phyloP scores from a whole-genome alignment of 331 rosid genomes.

The Spiraea crenata region DNA sequence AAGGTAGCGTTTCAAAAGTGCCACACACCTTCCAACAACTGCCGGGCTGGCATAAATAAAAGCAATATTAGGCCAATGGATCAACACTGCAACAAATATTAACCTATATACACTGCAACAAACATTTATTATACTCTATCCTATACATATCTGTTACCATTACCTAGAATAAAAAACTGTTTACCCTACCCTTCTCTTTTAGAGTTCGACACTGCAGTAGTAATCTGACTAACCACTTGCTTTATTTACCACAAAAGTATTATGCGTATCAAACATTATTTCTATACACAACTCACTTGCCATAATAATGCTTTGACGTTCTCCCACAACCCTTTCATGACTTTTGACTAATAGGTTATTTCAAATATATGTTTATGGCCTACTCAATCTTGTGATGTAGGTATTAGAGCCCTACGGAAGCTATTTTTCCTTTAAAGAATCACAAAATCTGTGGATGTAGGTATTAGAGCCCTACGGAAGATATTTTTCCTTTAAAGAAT shows the following conservation, averaged over 20 bases:
- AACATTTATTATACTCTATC: slow-evolving; percentile 1
- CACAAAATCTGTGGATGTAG: not conserved
- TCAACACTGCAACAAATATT: slow-evolving; percentile 14
- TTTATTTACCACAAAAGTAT: not conserved
- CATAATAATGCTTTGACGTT: not conserved
- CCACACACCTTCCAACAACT: slow-evolving; percentile 93
- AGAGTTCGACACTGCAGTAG: not conserved
- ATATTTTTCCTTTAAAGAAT: not conserved
- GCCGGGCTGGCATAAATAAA: slow-evolving; percentile 80
- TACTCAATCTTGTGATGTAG: slow-evolving; percentile 7
- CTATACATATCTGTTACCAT: not conserved
- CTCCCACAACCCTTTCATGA: not conserved
- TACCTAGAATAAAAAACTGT: not conserved
- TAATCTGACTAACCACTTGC: not conserved
- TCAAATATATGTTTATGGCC: not conserved
- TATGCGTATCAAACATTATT: not conserved
- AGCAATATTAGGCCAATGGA: slow-evolving; percentile 27
- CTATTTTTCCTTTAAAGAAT: not conserved
- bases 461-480: not conserved
- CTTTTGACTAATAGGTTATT: slow-evolving; percentile 6
- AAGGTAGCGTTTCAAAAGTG: slow-evolving; percentile 89
- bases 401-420: not conserved
- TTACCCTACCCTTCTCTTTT: slow-evolving; percentile 6
- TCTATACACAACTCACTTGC: not conserved
- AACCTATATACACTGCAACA: slow-evolving; percentile 4